These are phyloP conservation scores for Chamaecrista fasciculata DNA, from an alignment of 306 rosid genomes.

Conservation along the genomic window DNA sequence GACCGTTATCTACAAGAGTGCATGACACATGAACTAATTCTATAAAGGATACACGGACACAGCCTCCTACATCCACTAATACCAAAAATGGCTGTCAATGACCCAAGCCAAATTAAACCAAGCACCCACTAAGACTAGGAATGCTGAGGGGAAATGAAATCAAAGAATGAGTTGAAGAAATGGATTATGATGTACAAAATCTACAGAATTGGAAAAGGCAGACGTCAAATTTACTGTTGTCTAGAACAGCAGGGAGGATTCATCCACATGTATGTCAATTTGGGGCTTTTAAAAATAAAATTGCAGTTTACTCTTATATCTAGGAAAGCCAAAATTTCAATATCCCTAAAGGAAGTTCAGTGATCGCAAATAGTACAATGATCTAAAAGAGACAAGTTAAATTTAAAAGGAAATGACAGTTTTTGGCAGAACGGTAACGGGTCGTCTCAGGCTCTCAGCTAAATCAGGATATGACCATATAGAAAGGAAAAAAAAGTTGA, in stretches of 20 bases:
- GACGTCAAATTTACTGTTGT: background rate
- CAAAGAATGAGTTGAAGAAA: background rate
- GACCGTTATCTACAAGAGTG: background rate
- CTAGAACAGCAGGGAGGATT: conserved; percentile 18
- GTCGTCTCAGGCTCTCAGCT: background rate
- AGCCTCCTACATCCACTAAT: background rate
- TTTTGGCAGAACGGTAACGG: conserved; percentile 13
- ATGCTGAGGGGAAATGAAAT: background rate
- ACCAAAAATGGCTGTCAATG: background rate
- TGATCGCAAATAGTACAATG: conserved; percentile 6
- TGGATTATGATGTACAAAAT: background rate
- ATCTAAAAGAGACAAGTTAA: background rate
- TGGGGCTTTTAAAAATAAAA: background rate
- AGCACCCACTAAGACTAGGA: conserved; percentile 10
- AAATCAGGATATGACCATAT: background rate
- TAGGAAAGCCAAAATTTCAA: background rate
- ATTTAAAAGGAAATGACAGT: background rate
- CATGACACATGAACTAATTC: background rate
- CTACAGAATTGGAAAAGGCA: background rate
- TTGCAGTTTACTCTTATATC: background rate
- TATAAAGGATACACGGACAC: background rate
- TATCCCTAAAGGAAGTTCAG: background rate
- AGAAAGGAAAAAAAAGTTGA: background rate
- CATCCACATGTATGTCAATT: background rate
- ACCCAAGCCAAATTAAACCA: conserved; percentile 18